Evolutionary conservation across 2,329 filamentous ascomycete genomes (phyloP), one percentile per base, ranked within the genome.

Genomic region (Talaromyces atroroseus): DNA sequence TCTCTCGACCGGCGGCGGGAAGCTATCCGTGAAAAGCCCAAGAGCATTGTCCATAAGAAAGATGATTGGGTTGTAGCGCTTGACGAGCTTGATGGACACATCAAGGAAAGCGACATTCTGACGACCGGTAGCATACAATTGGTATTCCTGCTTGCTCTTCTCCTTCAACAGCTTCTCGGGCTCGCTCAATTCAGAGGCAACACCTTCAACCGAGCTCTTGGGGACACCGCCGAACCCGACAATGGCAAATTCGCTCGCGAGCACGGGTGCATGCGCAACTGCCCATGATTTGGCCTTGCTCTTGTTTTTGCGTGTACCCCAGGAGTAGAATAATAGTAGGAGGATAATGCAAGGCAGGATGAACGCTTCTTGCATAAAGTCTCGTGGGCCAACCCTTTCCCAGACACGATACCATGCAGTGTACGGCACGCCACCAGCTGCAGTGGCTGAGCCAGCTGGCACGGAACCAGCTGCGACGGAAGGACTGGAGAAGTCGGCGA

Each of bases 351-450:
- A 79, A 34, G 83, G 82, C 59, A 96, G 76, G 66, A 99, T 88
- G 71, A 91, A 77, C 58, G 89, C 87, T 77, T 99, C 94, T 66
- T 87, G 82, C 75, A 85, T 85, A 81, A 99, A 99, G 72, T 99
- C 94, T 67, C 80, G 81, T 59, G 87, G 77, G 24, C 85, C 85
- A 67, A 92, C 86, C 68, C 94, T 90, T 82, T 97, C 92, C 82
- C 95, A 94, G 60, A 97, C 80, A 56, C 91, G 90, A 78, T 97
- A 99, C 94, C 94, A 99, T 79, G 90, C 90, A 52, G 91, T 96
- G 74, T 88, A 96, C 14, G 89, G 88, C 24, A 79, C 76, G 45
- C 71, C 74, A 46, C 80, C 78, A 46, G 76, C 78, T 59, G 81
- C 79, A 49, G 74, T 72, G 44, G 74, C 67, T 10, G 26, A 29